Evolutionary conservation across 2,329 filamentous ascomycete genomes (phyloP), one percentile per base, ranked within the genome.

Genomic region (Blastomyces silverae): DNA sequence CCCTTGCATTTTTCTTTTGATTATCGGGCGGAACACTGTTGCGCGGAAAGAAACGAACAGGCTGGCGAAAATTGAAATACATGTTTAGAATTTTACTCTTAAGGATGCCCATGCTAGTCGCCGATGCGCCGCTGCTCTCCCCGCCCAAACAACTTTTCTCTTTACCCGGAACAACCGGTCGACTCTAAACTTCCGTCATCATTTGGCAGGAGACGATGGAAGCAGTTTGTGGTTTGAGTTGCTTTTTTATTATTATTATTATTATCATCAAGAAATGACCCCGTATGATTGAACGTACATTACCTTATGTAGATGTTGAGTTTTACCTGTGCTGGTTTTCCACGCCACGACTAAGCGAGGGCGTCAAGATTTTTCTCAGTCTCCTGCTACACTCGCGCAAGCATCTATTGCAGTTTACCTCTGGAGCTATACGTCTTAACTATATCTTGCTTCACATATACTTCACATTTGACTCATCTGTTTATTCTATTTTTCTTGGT

Each of bases 321-420:
- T 65, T 68, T 66, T 66, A 67, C 66, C 65, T 64, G 63, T 64
- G 10, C n/a, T 52, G 22, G 39, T 60, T 62, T 34, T 62, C 31
- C 37, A 31, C 39, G 17, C 20, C n/a, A 42, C 34, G 44, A 31
- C 44, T 6, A 61, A 61, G 25, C 31, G 25, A 31, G 39, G 3
- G 15, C n/a, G 5, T n/a, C 20, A 11, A 42, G 20, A 44, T 22
- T 48, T 20, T 17, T 34, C 34, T 34, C 22, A 17, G 20, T 42
- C 28, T n/a, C 20, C 17, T 6, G 28, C 20, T 31, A 20, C 28
- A 17, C 28, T 34, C 53, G 31, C 20, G 28, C 57, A 60, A 17
- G 57, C 22, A 44, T 60, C 10, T 22, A n/a, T 44, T 59, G 13
- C 39, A 44, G 20, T 57, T 34, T 58, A 7, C 55, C 20, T 15